Conservation (phyloP, 2,329 filamentous ascomycete species). For the Fusarium mangiferae region DNA sequence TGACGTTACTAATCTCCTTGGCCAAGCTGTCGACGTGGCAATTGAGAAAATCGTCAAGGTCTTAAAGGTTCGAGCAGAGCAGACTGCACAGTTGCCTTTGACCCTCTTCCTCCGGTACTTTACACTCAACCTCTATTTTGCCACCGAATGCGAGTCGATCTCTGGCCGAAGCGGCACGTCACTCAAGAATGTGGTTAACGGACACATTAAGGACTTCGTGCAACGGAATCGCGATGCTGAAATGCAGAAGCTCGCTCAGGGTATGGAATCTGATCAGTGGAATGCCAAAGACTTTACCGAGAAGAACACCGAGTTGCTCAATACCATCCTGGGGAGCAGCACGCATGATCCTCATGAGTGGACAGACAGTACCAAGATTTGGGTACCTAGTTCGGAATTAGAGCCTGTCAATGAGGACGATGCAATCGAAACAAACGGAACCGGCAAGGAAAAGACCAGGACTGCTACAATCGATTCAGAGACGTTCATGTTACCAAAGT, state of each 20-base stretch:
- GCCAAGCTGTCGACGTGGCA: conserved; percentile 82
- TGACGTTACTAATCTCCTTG: conserved; percentile 80
- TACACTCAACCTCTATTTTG: conserved; percentile 82
- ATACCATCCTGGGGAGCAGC: conserved; percentile 74
- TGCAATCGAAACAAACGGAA: conserved; percentile 58
- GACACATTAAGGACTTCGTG: conserved; percentile 84
- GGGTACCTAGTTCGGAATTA: conserved; percentile 59
- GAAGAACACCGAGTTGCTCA: conserved; percentile 67
- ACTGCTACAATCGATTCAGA: conserved; percentile 85
- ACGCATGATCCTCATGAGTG: conserved; percentile 76
- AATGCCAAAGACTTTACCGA: conserved; percentile 79
- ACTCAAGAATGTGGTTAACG: conserved; percentile 82
- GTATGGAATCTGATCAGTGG: conserved; percentile 86
- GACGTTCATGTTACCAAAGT: conserved; percentile 85
- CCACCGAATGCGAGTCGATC: conserved; percentile 86
- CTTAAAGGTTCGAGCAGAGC: conserved; percentile 79
- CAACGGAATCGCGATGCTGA: conserved; percentile 75
- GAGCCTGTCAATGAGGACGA: conserved; percentile 49
- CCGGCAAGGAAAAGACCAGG: conserved; percentile 71
- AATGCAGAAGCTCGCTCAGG: conserved; percentile 77
- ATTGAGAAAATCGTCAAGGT: conserved; percentile 82
- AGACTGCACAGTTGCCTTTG: conserved; percentile 74
- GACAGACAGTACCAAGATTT: conserved; percentile 69
- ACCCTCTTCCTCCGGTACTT: conserved; percentile 83
- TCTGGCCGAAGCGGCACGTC: conserved; percentile 80